These are phyloP conservation scores for Capsicum rhomboideum DNA, from an alignment of 257 asterid species.

Conservation along the genomic window DNA sequence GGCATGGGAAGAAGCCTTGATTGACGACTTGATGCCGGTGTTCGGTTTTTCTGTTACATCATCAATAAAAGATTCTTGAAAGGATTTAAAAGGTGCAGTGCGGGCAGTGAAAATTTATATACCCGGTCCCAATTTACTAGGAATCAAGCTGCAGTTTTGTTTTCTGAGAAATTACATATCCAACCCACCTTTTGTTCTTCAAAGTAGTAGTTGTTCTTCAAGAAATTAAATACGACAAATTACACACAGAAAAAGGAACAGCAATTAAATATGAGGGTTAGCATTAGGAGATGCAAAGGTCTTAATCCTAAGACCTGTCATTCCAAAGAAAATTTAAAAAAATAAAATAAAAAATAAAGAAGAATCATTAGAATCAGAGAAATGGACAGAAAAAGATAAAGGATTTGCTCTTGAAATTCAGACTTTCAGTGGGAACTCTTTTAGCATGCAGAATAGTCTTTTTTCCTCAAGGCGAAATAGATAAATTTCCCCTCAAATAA, in stretches of 20 bases:
- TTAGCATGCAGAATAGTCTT: no score
- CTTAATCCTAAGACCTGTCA: neutral
- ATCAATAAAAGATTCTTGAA: neutral
- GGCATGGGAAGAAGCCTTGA: neutral
- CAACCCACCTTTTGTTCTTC: neutral
- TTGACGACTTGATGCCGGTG: neutral
- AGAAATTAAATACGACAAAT: neutral
- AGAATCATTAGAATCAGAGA: no score
- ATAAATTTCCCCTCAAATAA: no score
- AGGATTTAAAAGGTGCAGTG: neutral
- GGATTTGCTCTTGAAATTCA: no score
- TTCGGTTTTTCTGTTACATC: neutral
- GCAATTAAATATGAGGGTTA: neutral
- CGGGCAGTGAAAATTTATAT: neutral
- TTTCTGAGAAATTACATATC: neutral
- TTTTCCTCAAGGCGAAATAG: no score
- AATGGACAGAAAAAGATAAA: no score
- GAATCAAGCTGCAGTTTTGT: neutral
- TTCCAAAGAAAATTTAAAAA: no score
- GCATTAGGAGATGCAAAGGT: neutral
- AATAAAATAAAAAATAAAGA: no score
- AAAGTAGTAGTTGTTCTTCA: neutral
- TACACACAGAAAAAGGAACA: neutral
- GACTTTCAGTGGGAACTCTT: no score
- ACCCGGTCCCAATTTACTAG: neutral